Evolutionary conservation across 1,139 yeast genomes (phyloP).

Genomic region (Magnusiomyces sp.): DNA sequence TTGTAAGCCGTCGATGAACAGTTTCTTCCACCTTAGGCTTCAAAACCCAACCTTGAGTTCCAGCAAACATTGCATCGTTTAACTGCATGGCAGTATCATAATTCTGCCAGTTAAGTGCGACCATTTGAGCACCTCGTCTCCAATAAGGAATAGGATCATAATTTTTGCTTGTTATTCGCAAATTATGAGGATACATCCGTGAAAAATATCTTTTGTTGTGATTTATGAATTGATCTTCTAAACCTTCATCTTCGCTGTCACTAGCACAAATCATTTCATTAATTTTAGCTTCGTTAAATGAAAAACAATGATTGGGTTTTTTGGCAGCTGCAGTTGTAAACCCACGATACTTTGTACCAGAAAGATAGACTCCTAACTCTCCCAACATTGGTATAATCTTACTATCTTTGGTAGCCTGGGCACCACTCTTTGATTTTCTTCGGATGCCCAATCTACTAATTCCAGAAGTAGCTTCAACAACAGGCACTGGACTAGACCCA

Average conservation of each 20-base stretch:
- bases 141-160: conserved; percentile 73
- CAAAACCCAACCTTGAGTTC: conserved; percentile 61
- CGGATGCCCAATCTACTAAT: too few relatives aligned
- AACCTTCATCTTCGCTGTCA: conserved; percentile 39
- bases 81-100: conserved; percentile 44
- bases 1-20: conserved; percentile 3
- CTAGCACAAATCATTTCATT: conserved; percentile 40
- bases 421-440: not conserved
- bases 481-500: not conserved
- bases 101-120: conserved; percentile 96
- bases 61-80: conserved; percentile 72
- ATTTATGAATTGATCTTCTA: conserved; percentile 45
- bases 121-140: conserved; percentile 86
- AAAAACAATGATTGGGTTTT: conserved; percentile 71
- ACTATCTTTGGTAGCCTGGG: too few relatives aligned
- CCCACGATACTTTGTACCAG: conserved; percentile 71
- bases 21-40: conserved; percentile 44
- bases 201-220: conserved; percentile 71
- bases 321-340: conserved; percentile 84
- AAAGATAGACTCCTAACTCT: conserved; percentile 54
- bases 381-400: conserved; percentile 32
- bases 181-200: conserved; percentile 82
- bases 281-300: conserved; percentile 68
- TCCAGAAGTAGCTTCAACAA: too few relatives aligned
- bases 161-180: conserved; percentile 68